These are phyloP conservation scores for Debaryomyces nepalensis DNA, from an alignment of 1,139 yeast genomes.

Conservation along the genomic window DNA sequence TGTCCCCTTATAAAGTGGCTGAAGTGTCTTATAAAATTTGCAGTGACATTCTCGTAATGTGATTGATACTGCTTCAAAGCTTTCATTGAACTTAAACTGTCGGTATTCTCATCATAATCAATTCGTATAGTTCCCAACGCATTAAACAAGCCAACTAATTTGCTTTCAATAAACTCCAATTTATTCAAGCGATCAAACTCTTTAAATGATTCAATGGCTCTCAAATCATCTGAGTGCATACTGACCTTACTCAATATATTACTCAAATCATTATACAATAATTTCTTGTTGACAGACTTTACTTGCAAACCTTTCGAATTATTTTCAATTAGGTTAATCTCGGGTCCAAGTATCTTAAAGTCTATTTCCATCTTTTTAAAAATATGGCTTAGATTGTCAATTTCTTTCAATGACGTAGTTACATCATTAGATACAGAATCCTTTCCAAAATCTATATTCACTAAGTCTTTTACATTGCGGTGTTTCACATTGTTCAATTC, in stretches of 20 bases:
- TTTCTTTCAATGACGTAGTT: constrained; percentile 56
- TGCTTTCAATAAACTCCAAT: constrained; percentile 56
- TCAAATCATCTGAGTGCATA: constrained; percentile 60
- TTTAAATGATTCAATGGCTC: constrained; percentile 49
- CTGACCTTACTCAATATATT: constrained; percentile 72
- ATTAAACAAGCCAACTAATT: constrained; percentile 61
- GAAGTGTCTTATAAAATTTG: constrained; percentile 56
- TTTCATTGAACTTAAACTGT: constrained; percentile 66
- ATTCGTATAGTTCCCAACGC: constrained; percentile 68
- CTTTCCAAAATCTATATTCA: constrained; percentile 45
- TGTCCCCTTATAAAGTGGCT: constrained; percentile 48
- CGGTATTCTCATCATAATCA: constrained; percentile 36
- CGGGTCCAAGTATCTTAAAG: constrained; percentile 56
- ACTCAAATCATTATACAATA: constrained; percentile 69
- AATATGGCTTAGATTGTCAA: constrained; percentile 62
- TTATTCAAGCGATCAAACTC: constrained; percentile 54
- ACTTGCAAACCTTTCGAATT: constrained; percentile 86
- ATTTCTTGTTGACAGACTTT: constrained; percentile 78
- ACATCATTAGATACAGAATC: constrained; percentile 42
- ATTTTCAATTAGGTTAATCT: constrained; percentile 70
- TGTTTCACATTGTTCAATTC: constrained; percentile 49
- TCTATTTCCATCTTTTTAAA: constrained; percentile 51
- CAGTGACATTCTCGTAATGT: constrained; percentile 62
- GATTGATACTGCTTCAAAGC: constrained; percentile 73
- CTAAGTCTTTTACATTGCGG: constrained; percentile 42